Conservation (phyloP, 495 filamentous ascomycete genomes). For the Tricharina praecox region DNA sequence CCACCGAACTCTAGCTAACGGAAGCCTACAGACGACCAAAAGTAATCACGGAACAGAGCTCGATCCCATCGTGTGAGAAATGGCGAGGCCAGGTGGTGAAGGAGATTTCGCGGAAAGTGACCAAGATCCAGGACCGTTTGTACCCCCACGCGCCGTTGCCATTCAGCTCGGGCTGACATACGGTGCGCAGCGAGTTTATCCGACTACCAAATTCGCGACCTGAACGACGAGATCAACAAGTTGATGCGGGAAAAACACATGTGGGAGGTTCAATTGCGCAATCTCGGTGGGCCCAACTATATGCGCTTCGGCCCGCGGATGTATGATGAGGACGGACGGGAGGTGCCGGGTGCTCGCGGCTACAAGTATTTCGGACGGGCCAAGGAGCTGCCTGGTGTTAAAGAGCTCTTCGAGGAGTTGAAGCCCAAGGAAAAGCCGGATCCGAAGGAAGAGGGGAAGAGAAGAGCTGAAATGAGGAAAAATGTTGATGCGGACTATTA, state of each 20-base stretch:
- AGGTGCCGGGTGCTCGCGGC: conserved; percentile 56
- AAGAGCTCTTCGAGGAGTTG: conserved; percentile 84
- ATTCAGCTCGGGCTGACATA: no score
- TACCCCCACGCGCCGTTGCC: no score
- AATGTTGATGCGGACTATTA: conserved; percentile 91
- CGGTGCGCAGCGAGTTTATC: conserved; percentile 43
- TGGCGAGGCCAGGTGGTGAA: conserved; percentile 97
- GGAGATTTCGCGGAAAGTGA: conserved; percentile 89
- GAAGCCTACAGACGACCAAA: conserved; percentile 48
- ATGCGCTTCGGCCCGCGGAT: conserved; percentile 76
- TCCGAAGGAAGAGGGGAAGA: conserved; percentile 43
- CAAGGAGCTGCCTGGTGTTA: conserved; percentile 80
- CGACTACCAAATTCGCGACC: conserved; percentile 92
- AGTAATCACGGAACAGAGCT: conserved; percentile 60
- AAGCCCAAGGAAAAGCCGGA: conserved; percentile 40
- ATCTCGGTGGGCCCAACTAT: conserved; percentile 90
- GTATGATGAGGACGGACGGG: conserved; percentile 80
- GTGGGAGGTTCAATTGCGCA: conserved; percentile 94
- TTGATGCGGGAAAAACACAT: conserved; percentile 96
- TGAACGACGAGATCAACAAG: conserved; percentile 99
- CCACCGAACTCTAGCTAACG: neutral
- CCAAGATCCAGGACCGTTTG: conserved; percentile 68
- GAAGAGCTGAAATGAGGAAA: conserved; percentile 51
- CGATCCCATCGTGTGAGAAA: conserved; percentile 81
- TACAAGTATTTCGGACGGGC: conserved; percentile 72